These are phyloP conservation scores for Mortierella claussenii DNA, from an alignment of 192 early-diverging fungal species.

Conservation along the genomic window DNA sequence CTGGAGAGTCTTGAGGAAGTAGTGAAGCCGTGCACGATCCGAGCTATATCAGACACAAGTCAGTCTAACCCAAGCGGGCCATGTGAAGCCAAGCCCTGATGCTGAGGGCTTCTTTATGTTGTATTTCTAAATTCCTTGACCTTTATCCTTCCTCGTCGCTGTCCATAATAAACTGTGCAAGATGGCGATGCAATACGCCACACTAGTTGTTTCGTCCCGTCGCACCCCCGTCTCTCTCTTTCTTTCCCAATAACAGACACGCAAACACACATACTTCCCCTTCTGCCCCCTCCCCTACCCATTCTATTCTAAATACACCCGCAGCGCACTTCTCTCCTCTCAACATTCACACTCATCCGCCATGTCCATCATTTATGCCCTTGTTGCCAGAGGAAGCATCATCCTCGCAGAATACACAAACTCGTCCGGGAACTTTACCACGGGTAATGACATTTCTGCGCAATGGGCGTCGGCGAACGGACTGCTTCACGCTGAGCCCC, in stretches of 20 bases:
- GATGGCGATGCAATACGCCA: no score
- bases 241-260: background rate
- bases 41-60: no score
- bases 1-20: conserved; percentile 71
- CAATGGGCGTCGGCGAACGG: background rate
- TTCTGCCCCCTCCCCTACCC: no score
- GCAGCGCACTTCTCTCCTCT: no score
- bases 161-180: background rate
- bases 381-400: conserved; percentile 80
- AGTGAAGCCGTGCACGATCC: no score
- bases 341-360: no score
- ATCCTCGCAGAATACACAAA: conserved; percentile 88
- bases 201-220: no score
- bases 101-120: background rate
- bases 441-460: conserved; percentile 45
- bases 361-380: conserved; percentile 84
- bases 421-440: conserved; percentile 84
- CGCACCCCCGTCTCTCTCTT: background rate
- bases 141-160: background rate
- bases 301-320: no score
- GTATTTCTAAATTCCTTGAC: conserved; percentile 5
- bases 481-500: background rate
- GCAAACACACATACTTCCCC: background rate
- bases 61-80: no score
- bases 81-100: background rate